phyloP scores from a whole-genome alignment of 2,329 filamentous ascomycete genomes.

The Ciborinia camelliae region DNA sequence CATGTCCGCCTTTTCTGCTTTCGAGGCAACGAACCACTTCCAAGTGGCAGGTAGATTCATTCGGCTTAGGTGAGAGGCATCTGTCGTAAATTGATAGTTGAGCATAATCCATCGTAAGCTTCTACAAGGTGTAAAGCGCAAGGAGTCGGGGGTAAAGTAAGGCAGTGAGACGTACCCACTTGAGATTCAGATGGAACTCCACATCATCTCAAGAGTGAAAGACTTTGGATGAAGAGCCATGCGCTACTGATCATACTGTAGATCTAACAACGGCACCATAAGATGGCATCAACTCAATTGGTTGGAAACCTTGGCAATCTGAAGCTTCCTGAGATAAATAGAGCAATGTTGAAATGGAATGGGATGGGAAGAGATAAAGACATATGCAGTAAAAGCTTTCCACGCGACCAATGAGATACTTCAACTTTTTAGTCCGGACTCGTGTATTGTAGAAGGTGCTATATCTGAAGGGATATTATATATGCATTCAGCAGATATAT shows the following conservation, averaged over 20 bases:
- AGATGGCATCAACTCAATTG: constrained; percentile 1
- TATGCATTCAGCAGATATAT: constrained; percentile 5
- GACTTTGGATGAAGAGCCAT: constrained; percentile 16
- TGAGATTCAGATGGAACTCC: constrained; percentile 14
- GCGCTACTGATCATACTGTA: constrained; percentile 12
- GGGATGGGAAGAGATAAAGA: neutral
- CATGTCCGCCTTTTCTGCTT: neutral
- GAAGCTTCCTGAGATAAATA: constrained; percentile 3
- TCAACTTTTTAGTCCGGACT: neutral
- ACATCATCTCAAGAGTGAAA: constrained; percentile 9
- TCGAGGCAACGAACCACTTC: neutral
- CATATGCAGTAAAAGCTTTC: neutral
- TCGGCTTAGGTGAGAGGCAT: neutral
- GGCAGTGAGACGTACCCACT: constrained; percentile 14
- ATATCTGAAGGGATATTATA: constrained; percentile 8
- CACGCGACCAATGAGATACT: constrained; percentile 7
- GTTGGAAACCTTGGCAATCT: neutral
- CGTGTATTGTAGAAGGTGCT: neutral
- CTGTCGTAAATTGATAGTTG: neutral
- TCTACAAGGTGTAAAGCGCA: constrained; percentile 8
- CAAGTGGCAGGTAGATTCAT: neutral
- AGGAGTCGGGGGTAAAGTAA: neutral
- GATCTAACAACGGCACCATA: constrained; percentile 14
- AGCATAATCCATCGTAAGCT: neutral
- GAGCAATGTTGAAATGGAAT: constrained; percentile 3